Evolutionary conservation across 306 rosid genomes (phyloP).

Genomic region (Cicer bijugum): DNA sequence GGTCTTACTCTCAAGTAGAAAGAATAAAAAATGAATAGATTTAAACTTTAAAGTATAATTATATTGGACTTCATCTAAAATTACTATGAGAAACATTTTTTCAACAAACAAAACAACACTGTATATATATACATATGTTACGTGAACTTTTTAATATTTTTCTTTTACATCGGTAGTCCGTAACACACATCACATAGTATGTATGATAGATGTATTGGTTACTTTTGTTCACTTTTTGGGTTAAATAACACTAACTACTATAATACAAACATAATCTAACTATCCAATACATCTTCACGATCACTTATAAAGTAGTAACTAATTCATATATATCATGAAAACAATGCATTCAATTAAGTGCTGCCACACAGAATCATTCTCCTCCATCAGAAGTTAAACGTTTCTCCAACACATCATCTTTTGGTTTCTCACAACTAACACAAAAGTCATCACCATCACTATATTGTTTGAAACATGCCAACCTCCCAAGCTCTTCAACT

Average conservation of each 20-base stretch:
- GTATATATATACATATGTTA: too few relatives aligned
- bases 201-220: too few relatives aligned
- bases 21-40: not conserved
- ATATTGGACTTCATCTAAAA: not conserved
- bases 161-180: too few relatives aligned
- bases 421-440: conserved; percentile 56
- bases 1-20: not conserved
- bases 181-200: too few relatives aligned
- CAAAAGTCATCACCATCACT: conserved; percentile 51
- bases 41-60: not conserved
- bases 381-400: conserved; percentile 57
- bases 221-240: too few relatives aligned
- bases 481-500: conserved; percentile 73
- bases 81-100: not conserved
- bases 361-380: conserved; percentile 39
- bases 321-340: not conserved
- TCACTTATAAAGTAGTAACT: not conserved
- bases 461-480: conserved; percentile 73
- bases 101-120: too few relatives aligned
- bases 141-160: too few relatives aligned
- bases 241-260: too few relatives aligned
- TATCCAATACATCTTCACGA: not conserved
- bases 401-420: conserved; percentile 44
- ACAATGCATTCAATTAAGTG: not conserved
- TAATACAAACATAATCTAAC: not conserved